These are phyloP conservation scores for Isabelozyma heimii DNA, from an alignment of 805 yeast species.

Conservation along the genomic window DNA sequence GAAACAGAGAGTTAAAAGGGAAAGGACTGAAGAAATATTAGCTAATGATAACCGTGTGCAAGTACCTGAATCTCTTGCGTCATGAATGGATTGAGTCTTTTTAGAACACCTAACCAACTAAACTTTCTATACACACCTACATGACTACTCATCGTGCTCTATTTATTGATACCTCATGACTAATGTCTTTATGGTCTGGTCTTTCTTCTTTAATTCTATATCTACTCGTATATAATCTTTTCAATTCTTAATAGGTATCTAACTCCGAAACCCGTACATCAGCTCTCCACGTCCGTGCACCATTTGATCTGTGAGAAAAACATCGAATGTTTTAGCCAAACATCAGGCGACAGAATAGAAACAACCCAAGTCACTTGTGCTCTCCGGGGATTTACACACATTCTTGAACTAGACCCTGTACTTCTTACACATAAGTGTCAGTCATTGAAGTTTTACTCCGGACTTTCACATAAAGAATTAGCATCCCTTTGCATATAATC, in stretches of 20 bases:
- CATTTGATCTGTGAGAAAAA: neutral
- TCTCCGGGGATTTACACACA: too few relatives aligned
- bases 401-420: too few relatives aligned
- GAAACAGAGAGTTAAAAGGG: conserved; percentile 32
- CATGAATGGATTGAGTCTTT: neutral
- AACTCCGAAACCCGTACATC: neutral
- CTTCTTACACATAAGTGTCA: too few relatives aligned
- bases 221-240: neutral
- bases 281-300: neutral
- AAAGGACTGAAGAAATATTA: neutral
- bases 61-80: neutral
- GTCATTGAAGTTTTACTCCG: too few relatives aligned
- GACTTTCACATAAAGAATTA: neutral
- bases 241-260: neutral
- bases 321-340: neutral
- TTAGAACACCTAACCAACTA: too few relatives aligned
- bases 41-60: neutral
- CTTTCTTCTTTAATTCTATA: neutral
- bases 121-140: neutral
- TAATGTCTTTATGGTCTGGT: too few relatives aligned
- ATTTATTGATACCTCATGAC: too few relatives aligned
- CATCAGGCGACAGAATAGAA: neutral
- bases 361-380: too few relatives aligned
- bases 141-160: neutral
- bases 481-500: neutral